Base-by-base conservation (phyloP, 805 yeast species). In the Starmerella etchellsii region DNA sequence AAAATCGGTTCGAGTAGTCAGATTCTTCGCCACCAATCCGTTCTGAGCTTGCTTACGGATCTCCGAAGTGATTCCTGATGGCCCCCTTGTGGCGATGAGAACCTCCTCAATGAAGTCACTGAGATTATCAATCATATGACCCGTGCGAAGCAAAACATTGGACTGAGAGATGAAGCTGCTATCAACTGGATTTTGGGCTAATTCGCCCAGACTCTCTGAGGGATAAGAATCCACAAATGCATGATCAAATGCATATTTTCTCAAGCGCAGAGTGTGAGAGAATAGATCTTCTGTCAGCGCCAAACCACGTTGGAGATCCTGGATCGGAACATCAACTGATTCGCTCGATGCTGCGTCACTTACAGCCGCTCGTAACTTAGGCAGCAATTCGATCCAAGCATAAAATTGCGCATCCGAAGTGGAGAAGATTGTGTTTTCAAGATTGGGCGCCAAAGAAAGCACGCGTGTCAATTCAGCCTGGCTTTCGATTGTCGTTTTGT, bases 261-360 rank as follows among this genome's bases (percentile, higher is more conserved):
- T 39, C 26, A 54, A 45, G 6, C 36, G 59, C 15, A 80, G 63
- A 46, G 85, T 58, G 2, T 72, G 63, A 42, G 69, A 71, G 3
- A 85, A 57, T 37, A 83, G 56, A 56, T 83, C 78, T 53, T 88
- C 96, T 2, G 75, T 64, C 8, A 76, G 75, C 8, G 85, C 84
- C 52, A 84, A 64, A 29, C 85, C 93, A 49, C 77, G 78, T 46
- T 75, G 80, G 24, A 81, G 70, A 55, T 81, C 93, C 2, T 71
- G 64, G 13, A 69, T 70, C 3, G 95, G 91, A 20, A 82, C 74
- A 51, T 84, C 96, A 7, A 74, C 79, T 1, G 33, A 27, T 4
- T 20, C 34, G 21, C 28, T 26, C 13, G 30, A 24, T 6, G 37
- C 28, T 13, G 76, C 72, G 13, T 66, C 65, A 2, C 74, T 59